phyloP scores from a whole-genome alignment of 106 monocot genomes.

The Dioscorea alata region DNA sequence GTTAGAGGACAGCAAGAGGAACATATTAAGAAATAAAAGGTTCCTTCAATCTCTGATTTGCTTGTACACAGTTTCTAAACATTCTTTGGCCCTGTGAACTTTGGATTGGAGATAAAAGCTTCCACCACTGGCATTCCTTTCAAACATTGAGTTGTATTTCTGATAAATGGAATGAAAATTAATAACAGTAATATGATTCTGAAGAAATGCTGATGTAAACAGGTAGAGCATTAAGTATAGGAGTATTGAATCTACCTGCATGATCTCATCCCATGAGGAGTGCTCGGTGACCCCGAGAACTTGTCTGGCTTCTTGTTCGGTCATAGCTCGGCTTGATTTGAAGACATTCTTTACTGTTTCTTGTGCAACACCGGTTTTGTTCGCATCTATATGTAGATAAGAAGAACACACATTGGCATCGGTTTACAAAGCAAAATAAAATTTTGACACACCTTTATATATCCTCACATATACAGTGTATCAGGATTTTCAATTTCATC shows the following conservation, averaged over 20 bases:
- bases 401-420: background rate
- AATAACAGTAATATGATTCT: background rate
- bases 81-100: conserved; percentile 40
- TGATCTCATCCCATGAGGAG: conserved; percentile 28
- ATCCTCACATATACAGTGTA: background rate
- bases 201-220: background rate
- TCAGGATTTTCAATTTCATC: too few relatives aligned
- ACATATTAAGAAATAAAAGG: too few relatives aligned
- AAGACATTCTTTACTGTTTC: conserved; percentile 22
- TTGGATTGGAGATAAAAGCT: conserved; percentile 44
- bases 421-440: background rate
- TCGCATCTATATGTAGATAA: conserved; percentile 11
- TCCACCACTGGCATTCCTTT: conserved; percentile 34
- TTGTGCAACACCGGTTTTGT: conserved; percentile 32
- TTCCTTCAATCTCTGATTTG: background rate
- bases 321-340: conserved; percentile 30
- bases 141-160: conserved; percentile 38
- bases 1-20: too few relatives aligned
- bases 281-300: conserved; percentile 25
- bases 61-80: conserved; percentile 25
- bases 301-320: conserved; percentile 36
- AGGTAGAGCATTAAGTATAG: background rate
- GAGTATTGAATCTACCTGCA: conserved; percentile 13
- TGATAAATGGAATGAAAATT: conserved; percentile 4
- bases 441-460: background rate